Percentiles rank a stretch among this genome's conserved stretches.
Conservation (phyloP, 2,329 filamentous ascomycete genomes). For the Bipolaris bicolor region DNA sequence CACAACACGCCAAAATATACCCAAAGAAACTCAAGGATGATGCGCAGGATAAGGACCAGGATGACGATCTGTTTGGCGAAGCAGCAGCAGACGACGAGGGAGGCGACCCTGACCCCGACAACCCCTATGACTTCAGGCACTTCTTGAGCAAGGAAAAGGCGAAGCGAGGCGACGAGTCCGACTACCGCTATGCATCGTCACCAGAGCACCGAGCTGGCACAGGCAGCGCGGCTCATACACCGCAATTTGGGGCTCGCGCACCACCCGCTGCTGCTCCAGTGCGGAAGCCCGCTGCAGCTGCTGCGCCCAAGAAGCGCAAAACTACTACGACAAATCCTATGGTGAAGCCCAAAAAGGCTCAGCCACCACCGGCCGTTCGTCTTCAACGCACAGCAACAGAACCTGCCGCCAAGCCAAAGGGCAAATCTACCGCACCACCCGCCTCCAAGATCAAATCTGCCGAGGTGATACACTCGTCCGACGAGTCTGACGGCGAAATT, state of each 20-base stretch:
- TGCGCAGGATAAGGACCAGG: slow-evolving; percentile 36
- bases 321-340: slow-evolving; percentile 27
- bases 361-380: slow-evolving; percentile 38
- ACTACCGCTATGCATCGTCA: slow-evolving; percentile 34
- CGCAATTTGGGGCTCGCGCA: slow-evolving; percentile 33
- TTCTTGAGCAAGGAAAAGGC: slow-evolving; percentile 46
- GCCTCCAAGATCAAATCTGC: slow-evolving; percentile 42
- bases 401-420: slow-evolving; percentile 21
- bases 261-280: slow-evolving; percentile 18
- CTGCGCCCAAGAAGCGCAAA: slow-evolving; percentile 41
- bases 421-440: slow-evolving; percentile 28
- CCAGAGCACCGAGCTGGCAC: slow-evolving; percentile 41
- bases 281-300: slow-evolving; percentile 17
- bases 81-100: slow-evolving; percentile 38
- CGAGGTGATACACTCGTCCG: slow-evolving; percentile 41
- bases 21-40: slow-evolving; percentile 34
- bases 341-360: slow-evolving; percentile 34
- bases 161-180: slow-evolving; percentile 43
- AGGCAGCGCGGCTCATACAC: slow-evolving; percentile 40
- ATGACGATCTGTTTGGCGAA: slow-evolving; percentile 40
- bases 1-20: slow-evolving; percentile 70
- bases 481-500: slow-evolving; percentile 34
- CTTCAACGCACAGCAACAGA: slow-evolving; percentile 44
- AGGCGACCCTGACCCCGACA: slow-evolving; percentile 50
- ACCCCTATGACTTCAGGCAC: slow-evolving; percentile 59